phyloP scores from a whole-genome alignment of 2,329 filamentous ascomycete genomes.

The Ustulina deusta region DNA sequence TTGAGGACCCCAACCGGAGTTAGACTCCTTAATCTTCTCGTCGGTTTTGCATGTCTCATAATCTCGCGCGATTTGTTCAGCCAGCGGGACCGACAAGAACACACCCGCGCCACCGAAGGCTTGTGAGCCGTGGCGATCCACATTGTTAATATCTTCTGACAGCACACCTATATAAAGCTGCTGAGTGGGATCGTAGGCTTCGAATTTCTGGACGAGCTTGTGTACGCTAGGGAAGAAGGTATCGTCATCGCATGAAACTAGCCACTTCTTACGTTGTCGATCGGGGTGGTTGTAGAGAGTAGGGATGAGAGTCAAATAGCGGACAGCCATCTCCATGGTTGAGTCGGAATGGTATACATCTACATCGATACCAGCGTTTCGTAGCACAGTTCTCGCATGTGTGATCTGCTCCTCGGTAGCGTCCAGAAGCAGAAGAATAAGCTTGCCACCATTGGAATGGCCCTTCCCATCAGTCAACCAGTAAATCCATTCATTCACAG shows the following conservation, averaged over 20 bases:
- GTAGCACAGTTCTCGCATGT: conserved; percentile 61
- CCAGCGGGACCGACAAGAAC: conserved; percentile 67
- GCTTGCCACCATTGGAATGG: conserved; percentile 67
- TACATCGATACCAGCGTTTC: conserved; percentile 65
- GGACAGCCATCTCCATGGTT: conserved; percentile 67
- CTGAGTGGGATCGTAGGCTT: conserved; percentile 63
- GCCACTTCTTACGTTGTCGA: conserved; percentile 65
- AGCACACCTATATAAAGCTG: conserved; percentile 71
- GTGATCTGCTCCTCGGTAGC: conserved; percentile 64
- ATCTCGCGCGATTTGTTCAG: conserved; percentile 59
- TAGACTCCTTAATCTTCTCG: conserved; percentile 65
- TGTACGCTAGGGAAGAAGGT: conserved; percentile 73
- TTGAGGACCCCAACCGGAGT: conserved; percentile 70
- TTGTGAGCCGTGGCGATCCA: conserved; percentile 71
- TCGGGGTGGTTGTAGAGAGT: conserved; percentile 66
- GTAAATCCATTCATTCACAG: conserved; percentile 69
- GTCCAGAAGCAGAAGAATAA: conserved; percentile 66
- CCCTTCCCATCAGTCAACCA: conserved; percentile 70
- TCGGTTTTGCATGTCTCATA: conserved; percentile 61
- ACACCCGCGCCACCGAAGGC: conserved; percentile 74
- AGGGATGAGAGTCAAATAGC: conserved; percentile 67
- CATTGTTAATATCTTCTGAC: conserved; percentile 70
- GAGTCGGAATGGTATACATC: conserved; percentile 68
- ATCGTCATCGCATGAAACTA: conserved; percentile 73
- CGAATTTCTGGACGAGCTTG: conserved; percentile 63